Evolutionary conservation across 176 grass and related monocot species (phyloP).

Genomic region (Cenchrus americanus): DNA sequence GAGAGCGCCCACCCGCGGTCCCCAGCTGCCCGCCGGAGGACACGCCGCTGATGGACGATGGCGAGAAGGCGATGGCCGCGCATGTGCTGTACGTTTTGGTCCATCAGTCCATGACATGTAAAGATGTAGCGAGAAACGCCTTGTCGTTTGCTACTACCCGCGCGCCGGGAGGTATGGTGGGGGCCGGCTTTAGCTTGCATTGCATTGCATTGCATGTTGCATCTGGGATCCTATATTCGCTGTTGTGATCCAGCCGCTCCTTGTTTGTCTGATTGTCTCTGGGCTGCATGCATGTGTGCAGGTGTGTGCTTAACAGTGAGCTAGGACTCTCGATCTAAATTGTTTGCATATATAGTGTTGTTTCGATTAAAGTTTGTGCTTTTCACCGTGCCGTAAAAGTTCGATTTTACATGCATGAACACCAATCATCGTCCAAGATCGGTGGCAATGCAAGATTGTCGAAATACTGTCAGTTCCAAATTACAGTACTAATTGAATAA

Average conservation of each 20-base stretch:
- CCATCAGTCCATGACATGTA: background rate
- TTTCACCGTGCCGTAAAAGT: background rate
- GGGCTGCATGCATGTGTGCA: too few relatives aligned
- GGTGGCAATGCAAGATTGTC: background rate
- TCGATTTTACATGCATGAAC: background rate
- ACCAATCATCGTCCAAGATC: background rate
- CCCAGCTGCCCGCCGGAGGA: background rate
- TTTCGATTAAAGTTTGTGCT: background rate
- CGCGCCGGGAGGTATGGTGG: slow-evolving; percentile 5
- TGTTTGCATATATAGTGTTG: too few relatives aligned
- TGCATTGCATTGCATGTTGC: background rate
- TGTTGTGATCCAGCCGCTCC: background rate
- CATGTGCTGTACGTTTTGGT: background rate
- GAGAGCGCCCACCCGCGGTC: background rate
- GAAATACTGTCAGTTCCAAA: background rate
- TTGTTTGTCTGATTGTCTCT: background rate
- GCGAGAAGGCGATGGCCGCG: background rate
- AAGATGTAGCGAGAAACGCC: slow-evolving; percentile 1
- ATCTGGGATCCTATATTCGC: slow-evolving; percentile 8
- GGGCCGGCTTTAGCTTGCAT: background rate
- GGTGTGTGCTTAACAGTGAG: background rate
- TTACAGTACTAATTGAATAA: background rate
- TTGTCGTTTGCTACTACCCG: slow-evolving; percentile 10
- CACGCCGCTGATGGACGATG: background rate
- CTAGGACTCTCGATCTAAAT: background rate